Conservation (phyloP, 768 basidiomycete genomes). For the Boletus fagicola region DNA sequence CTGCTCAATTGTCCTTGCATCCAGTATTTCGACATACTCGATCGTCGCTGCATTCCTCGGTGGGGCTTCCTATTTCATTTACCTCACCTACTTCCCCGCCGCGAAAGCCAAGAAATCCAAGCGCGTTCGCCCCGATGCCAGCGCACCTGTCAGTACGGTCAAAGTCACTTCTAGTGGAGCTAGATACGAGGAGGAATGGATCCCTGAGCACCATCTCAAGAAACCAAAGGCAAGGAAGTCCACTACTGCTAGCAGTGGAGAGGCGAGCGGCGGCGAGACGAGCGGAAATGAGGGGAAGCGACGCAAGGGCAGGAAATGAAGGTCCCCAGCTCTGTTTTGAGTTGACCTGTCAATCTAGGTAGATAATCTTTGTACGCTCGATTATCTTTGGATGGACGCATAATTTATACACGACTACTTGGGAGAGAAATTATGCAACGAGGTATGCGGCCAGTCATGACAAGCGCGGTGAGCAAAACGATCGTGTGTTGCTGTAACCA, state of each 20-base stretch:
- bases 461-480: background rate
- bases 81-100: slow-evolving; percentile 62
- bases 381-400: slow-evolving; percentile 1
- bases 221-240: slow-evolving; percentile 55
- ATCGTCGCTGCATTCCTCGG: slow-evolving; percentile 64
- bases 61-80: slow-evolving; percentile 62
- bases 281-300: slow-evolving; percentile 55
- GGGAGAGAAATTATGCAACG: background rate
- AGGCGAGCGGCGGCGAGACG: slow-evolving; percentile 61
- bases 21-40: slow-evolving; percentile 65
- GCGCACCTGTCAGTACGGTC: slow-evolving; percentile 53
- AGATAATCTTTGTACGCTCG: background rate
- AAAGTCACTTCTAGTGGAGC: slow-evolving; percentile 61
- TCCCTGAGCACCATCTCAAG: slow-evolving; percentile 84
- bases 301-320: slow-evolving; percentile 52
- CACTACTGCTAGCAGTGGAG: slow-evolving; percentile 53
- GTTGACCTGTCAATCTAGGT: background rate
- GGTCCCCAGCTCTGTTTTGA: background rate
- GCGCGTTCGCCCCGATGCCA: slow-evolving; percentile 45
- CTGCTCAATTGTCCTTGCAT: slow-evolving; percentile 2
- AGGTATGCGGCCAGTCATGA: background rate
- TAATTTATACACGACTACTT: slow-evolving; percentile 10
- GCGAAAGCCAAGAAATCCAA: slow-evolving; percentile 51
- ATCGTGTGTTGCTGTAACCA: background rate
- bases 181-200: slow-evolving; percentile 88